phyloP scores from a whole-genome alignment of 129 eudicot species.

The Ambrosia trifida region DNA sequence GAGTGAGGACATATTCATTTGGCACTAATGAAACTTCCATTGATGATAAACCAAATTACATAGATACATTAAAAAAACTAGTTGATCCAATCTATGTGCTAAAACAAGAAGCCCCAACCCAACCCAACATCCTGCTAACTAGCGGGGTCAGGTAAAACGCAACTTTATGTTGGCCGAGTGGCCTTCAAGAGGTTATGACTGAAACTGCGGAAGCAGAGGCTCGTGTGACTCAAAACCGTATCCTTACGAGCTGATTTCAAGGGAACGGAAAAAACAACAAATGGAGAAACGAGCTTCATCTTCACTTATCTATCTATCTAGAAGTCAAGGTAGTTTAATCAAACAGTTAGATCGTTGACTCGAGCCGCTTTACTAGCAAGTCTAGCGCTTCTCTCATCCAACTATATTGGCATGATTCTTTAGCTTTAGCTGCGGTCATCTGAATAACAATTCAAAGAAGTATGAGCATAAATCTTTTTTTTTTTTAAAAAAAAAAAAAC shows the following conservation, averaged over 20 bases:
- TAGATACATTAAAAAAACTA: not conserved
- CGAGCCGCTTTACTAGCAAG: slow-evolving; percentile 41
- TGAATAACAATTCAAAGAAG: slow-evolving; percentile 12
- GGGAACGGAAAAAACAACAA: slow-evolving; percentile 20
- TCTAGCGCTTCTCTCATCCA: slow-evolving; percentile 85
- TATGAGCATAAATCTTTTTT: slow-evolving; percentile 17
- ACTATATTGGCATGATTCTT: slow-evolving; percentile 44
- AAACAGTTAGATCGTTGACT: slow-evolving; percentile 30
- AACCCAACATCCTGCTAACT: not conserved
- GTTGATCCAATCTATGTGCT: not conserved
- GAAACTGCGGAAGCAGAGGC: not conserved
- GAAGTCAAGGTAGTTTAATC: slow-evolving; percentile 27
- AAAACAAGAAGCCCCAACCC: not conserved
- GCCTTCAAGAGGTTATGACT: too few species aligned
- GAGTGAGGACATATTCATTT: not conserved
- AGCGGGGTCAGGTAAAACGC: too few species aligned
- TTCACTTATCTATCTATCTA: slow-evolving; percentile 26
- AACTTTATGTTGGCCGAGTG: too few species aligned
- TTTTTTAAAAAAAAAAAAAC: too few species aligned
- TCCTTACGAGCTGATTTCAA: not conserved
- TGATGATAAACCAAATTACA: not conserved
- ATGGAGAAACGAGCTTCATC: slow-evolving; percentile 13
- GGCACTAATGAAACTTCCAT: not conserved
- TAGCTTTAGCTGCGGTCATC: slow-evolving; percentile 58
- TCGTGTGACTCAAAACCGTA: slow-evolving; percentile 30